Base-by-base conservation (phyloP, 2,329 filamentous ascomycete species). In the Exophiala aquamarina region DNA sequence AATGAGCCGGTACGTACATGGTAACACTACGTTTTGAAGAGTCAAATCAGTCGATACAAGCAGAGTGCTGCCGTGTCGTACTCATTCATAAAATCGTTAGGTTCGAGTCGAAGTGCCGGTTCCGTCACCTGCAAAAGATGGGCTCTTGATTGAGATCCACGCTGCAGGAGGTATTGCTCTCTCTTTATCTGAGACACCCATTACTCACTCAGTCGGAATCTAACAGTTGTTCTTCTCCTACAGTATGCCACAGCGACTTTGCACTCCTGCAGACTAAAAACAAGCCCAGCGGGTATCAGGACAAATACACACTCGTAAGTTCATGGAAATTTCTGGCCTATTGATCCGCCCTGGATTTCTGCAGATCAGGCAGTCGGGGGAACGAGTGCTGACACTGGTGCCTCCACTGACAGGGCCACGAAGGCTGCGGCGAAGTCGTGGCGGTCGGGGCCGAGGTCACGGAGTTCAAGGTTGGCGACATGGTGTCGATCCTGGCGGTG, bases 381-480 rank as follows among this genome's bases (percentile, higher is more conserved):
- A n/a, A n/a, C n/a, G n/a, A n/a, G n/a, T 26, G 23, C 23, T 26
- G 23, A 26, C 11, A 11, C 23, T 26, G 6, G 13, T 6, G n/a
- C 8, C 35, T 13, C 32, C 17, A 19, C 17, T 37, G 18, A 15
- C 17, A 37, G 35, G 53, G 53, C 10, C 53, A 56, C 18, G 53
- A 56, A 41, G 43, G 47, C 11, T 41, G 47, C 26, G 53, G 53
- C 13, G 33, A 51, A 4, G 40, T 54, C 20, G 41, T 44, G 11
- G 39, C 15, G 13, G 32, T 54, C 2, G 50, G 50, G 10, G 33
- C 36, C 5, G 31, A 17, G 3, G 47, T 48, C 11, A 7, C 11
- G 10, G 33, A 32, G 3, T 51, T 43, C 39, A 3, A 38, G 11
- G 34, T 32, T 14, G 42, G 42, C 5, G 42, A 45, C 14, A 39